These are phyloP conservation scores for Aspergillus ostianus DNA, from an alignment of 495 filamentous ascomycete species.

Conservation along the genomic window DNA sequence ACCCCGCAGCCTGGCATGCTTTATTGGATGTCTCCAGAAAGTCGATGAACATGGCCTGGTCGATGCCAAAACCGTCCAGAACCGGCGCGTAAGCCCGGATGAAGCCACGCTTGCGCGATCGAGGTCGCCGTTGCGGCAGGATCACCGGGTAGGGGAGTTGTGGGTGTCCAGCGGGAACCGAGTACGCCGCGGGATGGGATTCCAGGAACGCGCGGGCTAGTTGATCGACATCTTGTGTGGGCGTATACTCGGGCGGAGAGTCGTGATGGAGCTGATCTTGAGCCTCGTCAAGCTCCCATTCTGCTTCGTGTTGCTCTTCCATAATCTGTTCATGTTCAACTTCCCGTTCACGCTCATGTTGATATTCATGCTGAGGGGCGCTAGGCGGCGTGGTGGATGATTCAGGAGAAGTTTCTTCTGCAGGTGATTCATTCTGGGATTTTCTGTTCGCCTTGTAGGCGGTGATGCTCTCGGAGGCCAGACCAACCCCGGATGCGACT, in stretches of 20 bases:
- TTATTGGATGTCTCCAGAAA: conserved; percentile 51
- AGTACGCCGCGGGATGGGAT: conserved; percentile 14
- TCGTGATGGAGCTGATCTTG: conserved; percentile 27
- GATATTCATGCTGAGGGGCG: too few relatives aligned
- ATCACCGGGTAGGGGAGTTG: conserved; percentile 36
- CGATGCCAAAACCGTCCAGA: conserved; percentile 48
- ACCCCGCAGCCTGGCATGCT: conserved; percentile 35
- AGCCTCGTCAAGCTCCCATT: conserved; percentile 53
- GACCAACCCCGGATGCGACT: not conserved
- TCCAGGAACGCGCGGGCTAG: conserved; percentile 23
- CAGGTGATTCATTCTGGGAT: not conserved
- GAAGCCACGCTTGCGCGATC: conserved; percentile 30
- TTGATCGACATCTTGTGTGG: conserved; percentile 5
- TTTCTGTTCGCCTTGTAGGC: conserved; percentile 1
- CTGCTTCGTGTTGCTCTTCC: conserved; percentile 33
- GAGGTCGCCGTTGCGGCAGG: conserved; percentile 34
- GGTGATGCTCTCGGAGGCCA: conserved; percentile 1
- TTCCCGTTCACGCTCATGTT: conserved; percentile 3
- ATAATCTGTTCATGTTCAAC: conserved; percentile 3
- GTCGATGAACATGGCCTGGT: conserved; percentile 51
- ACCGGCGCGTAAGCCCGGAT: conserved; percentile 51
- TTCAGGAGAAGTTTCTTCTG: not conserved
- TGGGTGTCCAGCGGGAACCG: conserved; percentile 16
- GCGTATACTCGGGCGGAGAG: not conserved
- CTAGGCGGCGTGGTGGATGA: not conserved